Conservation (phyloP, 2,329 filamentous ascomycete species). For the Oidium heveae region DNA sequence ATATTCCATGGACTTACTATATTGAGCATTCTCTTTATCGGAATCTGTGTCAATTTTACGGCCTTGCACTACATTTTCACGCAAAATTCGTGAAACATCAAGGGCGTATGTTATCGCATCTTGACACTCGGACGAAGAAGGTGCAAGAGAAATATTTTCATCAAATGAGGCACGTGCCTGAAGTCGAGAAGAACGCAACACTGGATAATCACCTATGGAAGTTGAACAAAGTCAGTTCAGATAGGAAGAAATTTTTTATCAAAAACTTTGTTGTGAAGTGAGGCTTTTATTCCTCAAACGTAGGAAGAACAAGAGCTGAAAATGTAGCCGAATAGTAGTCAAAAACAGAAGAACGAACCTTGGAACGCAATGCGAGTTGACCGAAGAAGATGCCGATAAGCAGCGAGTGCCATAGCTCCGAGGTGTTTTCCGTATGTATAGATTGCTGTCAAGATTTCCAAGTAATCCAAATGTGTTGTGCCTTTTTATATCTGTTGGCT, state of each 20-base stretch:
- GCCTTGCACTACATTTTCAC: slow-evolving; percentile 76
- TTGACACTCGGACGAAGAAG: slow-evolving; percentile 30
- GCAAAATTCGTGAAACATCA: slow-evolving; percentile 56
- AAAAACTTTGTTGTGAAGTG: neutral
- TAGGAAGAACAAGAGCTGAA: neutral
- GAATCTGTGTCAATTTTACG: slow-evolving; percentile 19
- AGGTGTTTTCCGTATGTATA: too few relatives aligned
- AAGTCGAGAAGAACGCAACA: slow-evolving; percentile 43
- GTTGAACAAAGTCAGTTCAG: neutral
- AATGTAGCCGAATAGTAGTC: neutral
- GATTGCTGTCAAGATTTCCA: too few relatives aligned
- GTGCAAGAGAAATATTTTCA: slow-evolving; percentile 31
- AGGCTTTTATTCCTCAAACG: neutral
- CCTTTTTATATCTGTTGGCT: too few relatives aligned
- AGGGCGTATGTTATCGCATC: slow-evolving; percentile 54
- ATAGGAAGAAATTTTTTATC: neutral
- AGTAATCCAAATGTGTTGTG: too few relatives aligned
- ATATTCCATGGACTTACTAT: slow-evolving; percentile 25
- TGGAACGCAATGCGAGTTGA: slow-evolving; percentile 62
- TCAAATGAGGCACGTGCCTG: slow-evolving; percentile 56
- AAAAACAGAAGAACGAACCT: slow-evolving; percentile 22
- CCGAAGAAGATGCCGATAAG: slow-evolving; percentile 62
- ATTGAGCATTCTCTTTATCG: slow-evolving; percentile 18
- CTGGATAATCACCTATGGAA: slow-evolving; percentile 36
- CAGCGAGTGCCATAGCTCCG: slow-evolving; percentile 35